Base-by-base conservation (phyloP, 805 yeast genomes). In the Nakazawaea wickerhamii region DNA sequence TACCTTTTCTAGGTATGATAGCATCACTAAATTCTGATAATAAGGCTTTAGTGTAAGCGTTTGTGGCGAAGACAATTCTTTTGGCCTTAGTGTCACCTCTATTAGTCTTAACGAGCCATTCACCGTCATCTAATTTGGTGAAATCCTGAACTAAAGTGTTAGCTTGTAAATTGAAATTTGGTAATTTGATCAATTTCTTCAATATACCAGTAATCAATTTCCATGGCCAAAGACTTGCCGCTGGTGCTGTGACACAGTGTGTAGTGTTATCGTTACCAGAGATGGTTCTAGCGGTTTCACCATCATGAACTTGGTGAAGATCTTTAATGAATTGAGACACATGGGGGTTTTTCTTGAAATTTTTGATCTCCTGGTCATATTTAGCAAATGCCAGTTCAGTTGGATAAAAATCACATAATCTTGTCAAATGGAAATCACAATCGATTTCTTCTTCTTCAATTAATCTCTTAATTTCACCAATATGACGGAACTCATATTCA, bases 171-270 rank as follows among this genome's bases (percentile, higher is more conserved):
- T 67, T 61, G 33, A 69, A 50, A 14, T 68, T 68, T 22, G 31
- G 33, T 14, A 52, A 52, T 14, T 49, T 46, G 8, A 69, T 51
- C 26, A 58, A 48, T 20, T 49, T 50, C 46, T 59, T 59, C 38
- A 70, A 48, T 2, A 71, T 40, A 2, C 57, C 52, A 5, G 57
- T 54, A 40, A 68, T 58, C 2, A 72, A 51, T 48, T 64, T 65
- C 52, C 70, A 67, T 3, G 76, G 73, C 63, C 73, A 70, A 41
- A 71, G 53, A 10, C 67, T 63, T 5, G 68, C 68, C 2, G 73
- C 72, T 2, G 72, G 68, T 41, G 59, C 61, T 1, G 63, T 54
- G 15, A 68, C 40, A 11, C 63, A 59, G 11, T 63, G 60, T 9
- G 50, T 48, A 14, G 64, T 52, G 5, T 48, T 55, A 23, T 52